Percentiles rank a stretch among this genome's conserved stretches.
Conservation (phyloP, 2,329 filamentous ascomycete genomes). For the Monosporascus cannonballus region DNA sequence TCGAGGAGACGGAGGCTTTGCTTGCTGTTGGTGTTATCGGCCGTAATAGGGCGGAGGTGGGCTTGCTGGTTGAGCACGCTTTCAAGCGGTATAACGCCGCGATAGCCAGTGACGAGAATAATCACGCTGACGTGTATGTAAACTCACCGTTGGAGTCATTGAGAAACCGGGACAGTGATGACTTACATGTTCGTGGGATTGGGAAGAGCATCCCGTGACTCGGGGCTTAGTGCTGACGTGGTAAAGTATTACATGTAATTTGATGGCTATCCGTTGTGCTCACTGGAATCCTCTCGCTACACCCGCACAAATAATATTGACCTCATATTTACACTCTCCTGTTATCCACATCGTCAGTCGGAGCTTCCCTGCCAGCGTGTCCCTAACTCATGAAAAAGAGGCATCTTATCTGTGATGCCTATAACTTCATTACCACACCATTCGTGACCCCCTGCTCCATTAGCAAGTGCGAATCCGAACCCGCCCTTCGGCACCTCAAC, state of each 20-base stretch:
- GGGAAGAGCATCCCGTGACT: no score
- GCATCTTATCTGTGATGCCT: constrained; percentile 40
- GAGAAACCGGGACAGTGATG: constrained; percentile 8
- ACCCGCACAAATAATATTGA: no score
- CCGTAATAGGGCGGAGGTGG: constrained; percentile 34
- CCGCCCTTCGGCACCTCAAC: constrained; percentile 8
- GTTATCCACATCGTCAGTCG: no score
- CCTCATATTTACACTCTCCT: no score
- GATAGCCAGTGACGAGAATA: constrained; percentile 35
- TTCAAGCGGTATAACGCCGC: constrained; percentile 39
- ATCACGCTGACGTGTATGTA: constrained; percentile 32
- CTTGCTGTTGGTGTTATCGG: constrained; percentile 36
- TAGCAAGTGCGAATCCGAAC: constrained; percentile 34
- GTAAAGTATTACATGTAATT: no score
- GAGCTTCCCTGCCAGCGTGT: no score
- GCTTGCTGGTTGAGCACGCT: constrained; percentile 34
- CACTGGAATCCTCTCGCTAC: no score
- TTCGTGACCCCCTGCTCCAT: constrained; percentile 29
- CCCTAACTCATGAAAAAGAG: no score
- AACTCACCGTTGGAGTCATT: constrained; percentile 15
- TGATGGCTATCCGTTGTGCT: no score
- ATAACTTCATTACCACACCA: constrained; percentile 40
- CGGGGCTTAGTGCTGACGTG: no score
- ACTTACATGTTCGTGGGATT: background rate
- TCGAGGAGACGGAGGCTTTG: constrained; percentile 46